These are phyloP conservation scores for Linnemannia schmuckeri DNA, from an alignment of 192 early-diverging fungal species.

Conservation along the genomic window DNA sequence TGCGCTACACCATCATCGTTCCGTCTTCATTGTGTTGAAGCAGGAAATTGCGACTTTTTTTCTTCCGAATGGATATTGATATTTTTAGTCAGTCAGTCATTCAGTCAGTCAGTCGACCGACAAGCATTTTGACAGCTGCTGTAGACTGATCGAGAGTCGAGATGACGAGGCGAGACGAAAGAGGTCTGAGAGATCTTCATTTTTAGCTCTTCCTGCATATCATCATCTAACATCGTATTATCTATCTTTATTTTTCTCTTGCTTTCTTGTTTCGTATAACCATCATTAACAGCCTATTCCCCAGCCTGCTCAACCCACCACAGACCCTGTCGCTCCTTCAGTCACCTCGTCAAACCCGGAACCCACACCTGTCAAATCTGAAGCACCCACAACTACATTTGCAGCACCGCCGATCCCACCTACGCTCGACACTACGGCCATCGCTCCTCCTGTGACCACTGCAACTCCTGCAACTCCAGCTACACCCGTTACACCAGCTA, in stretches of 20 bases:
- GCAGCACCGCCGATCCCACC: not conserved
- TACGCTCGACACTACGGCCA: not conserved
- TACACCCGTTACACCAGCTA: not conserved
- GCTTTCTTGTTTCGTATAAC: not conserved
- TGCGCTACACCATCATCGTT: slow-evolving; percentile 18
- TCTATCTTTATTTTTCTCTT: not conserved
- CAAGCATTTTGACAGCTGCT: not conserved
- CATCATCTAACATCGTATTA: slow-evolving; percentile 18
- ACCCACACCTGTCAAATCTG: not conserved
- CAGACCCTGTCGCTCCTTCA: not conserved
- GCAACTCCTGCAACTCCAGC: not conserved
- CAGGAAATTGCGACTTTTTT: not conserved
- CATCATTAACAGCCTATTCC: not conserved
- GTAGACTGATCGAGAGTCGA: not conserved
- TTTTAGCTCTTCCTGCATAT: not conserved
- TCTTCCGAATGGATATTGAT: not conserved
- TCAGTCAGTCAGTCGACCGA: not conserved
- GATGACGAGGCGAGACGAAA: not conserved
- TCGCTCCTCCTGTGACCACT: not conserved
- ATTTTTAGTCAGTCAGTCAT: not conserved
- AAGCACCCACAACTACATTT: not conserved
- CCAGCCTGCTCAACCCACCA: not conserved
- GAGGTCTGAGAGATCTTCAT: not conserved
- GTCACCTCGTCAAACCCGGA: not conserved
- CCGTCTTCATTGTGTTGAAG: not conserved